Conservation (phyloP, 352 stramenopile genomes). For the Sclerospora graminicola region DNA sequence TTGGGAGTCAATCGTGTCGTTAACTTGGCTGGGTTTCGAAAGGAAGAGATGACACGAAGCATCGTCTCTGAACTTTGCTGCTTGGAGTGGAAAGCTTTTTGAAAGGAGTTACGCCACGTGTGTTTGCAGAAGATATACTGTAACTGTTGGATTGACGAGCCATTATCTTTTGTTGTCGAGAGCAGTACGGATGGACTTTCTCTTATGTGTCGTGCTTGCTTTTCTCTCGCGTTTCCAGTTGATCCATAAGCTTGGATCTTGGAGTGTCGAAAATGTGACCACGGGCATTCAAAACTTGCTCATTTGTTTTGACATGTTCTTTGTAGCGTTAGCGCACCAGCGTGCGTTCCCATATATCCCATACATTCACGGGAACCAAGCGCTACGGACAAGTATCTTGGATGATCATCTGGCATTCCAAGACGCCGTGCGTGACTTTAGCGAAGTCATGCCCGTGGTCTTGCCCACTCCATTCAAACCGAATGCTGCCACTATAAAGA, state of each 20-base stretch:
- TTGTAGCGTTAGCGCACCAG: slow-evolving; percentile 94
- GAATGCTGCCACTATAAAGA: slow-evolving; percentile 40
- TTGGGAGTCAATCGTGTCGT: no score
- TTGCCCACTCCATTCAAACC: slow-evolving; percentile 74
- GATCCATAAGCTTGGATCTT: slow-evolving; percentile 86
- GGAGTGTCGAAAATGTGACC: slow-evolving; percentile 92
- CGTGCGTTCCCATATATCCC: slow-evolving; percentile 92
- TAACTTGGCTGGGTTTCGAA: no score
- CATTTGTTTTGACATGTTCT: slow-evolving; percentile 98
- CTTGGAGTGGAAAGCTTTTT: no score
- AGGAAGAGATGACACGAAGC: no score
- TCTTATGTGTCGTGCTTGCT: slow-evolving; percentile 84
- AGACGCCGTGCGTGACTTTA: slow-evolving; percentile 92
- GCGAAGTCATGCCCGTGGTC: slow-evolving; percentile 83
- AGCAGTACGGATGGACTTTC: no score
- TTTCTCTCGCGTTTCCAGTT: slow-evolving; percentile 85
- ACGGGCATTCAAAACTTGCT: slow-evolving; percentile 97
- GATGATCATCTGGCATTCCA: slow-evolving; percentile 89
- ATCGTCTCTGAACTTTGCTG: no score
- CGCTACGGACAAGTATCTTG: slow-evolving; percentile 67
- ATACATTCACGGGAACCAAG: slow-evolving; percentile 40
- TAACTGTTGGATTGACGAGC: no score
- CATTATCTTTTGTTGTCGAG: no score
- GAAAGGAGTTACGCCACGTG: no score
- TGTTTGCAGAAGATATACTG: no score